Evolutionary conservation across 148 eudicot species (phyloP), one percentile per base, ranked within the genome.

Genomic region (Gaultheria prostrata): DNA sequence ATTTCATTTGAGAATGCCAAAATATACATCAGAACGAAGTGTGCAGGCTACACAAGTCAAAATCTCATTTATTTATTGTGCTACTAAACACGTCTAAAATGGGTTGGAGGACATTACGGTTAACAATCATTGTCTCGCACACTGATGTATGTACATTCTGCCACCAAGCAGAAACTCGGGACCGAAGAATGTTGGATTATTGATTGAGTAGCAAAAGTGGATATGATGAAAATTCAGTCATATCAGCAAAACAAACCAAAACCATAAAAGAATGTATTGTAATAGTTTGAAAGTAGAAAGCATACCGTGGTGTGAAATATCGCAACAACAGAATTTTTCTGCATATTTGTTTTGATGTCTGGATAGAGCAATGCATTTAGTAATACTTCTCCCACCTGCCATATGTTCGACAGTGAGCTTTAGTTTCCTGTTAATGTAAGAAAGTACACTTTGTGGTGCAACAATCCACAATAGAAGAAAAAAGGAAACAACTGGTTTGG

Each of bases 331-430:
- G 94, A 85, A 88, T 93, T 94, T 87, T 92, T 96, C 89, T 90
- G 97, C 85, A 89, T 8, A 84, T 59, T 94, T 80, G 94, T 91
- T 84, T 91, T 95, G 91, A 95, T 93, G 86, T 94, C 94, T 12
- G 95, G 85, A 81, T 96, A 96, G 81, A 96, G 49, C 82, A 89
- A 90, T 73, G 97, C 97, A 86, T 96, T 96, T 76, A 96, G 95
- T 93, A 91, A 84, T 78, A 96, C 72, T 81, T 81, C 92, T 51
- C 99, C 99, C 10, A 91, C 99, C 99, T 96, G 89, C 87, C 88
- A 85, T 49, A 54, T 32, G 14, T 8, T 51, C 53, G 11, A 33
- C 26, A 14, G 3, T 18, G 35, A 56, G 26, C 80, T 32, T 8
- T 8, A 35, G 17, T 56, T 14, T 18, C 49, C 3, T 65, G 32